A percentile compares a stretch with the other conserved stretches of the same genome.
These are phyloP conservation scores for Russula earlei DNA, from an alignment of 768 basidiomycete genomes.

Conservation along the genomic window DNA sequence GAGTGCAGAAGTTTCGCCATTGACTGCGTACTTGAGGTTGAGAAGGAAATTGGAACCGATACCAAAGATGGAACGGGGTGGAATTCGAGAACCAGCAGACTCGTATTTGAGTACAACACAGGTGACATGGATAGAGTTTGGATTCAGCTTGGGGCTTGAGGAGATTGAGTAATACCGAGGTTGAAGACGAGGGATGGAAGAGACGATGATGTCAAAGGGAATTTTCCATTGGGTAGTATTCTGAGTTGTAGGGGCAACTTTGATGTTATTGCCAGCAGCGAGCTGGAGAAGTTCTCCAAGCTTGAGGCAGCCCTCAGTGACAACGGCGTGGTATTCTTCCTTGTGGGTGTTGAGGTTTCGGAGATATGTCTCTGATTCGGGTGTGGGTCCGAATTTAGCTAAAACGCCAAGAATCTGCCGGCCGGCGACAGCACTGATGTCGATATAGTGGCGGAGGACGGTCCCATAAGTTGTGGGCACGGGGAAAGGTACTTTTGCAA, in stretches of 20 bases:
- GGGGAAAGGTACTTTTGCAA: constrained; percentile 98
- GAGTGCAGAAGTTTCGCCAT: constrained; percentile 45
- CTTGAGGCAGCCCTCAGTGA: constrained; percentile 78
- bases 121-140: constrained; percentile 89
- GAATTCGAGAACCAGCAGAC: constrained; percentile 45
- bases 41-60: constrained; percentile 93
- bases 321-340: constrained; percentile 71
- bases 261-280: constrained; percentile 72
- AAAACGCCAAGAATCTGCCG: constrained; percentile 86
- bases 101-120: constrained; percentile 93
- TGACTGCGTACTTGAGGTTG: constrained; percentile 75
- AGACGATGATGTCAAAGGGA: constrained; percentile 95
- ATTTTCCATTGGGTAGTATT: constrained; percentile 85
- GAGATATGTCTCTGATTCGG: constrained; percentile 64
- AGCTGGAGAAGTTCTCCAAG: constrained; percentile 89
- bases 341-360: constrained; percentile 77
- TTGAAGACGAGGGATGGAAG: constrained; percentile 86
- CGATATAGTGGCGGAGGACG: constrained; percentile 93
- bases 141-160: constrained; percentile 86
- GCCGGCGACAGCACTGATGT: constrained; percentile 89
- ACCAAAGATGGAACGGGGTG: constrained; percentile 69
- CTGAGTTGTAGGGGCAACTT: constrained; percentile 44
- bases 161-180: constrained; percentile 99
- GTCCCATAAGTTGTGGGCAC: constrained; percentile 91
- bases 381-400: constrained; percentile 79